Evolutionary conservation across 306 rosid species (phyloP), one percentile per base, ranked within the genome.

Genomic region (Lathyrus oleraceus): DNA sequence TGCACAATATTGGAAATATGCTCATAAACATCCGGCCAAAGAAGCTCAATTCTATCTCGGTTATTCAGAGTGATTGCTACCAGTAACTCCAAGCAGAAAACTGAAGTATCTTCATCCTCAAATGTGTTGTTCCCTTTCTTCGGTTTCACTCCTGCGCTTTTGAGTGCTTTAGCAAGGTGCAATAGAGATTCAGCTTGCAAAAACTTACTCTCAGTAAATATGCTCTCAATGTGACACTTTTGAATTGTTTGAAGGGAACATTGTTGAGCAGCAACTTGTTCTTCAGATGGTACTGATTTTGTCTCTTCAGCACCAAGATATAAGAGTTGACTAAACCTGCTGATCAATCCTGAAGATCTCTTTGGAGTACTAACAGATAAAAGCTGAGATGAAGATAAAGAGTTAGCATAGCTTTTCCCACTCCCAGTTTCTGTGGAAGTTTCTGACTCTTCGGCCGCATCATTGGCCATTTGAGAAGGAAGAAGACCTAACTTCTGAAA

Each of bases 21-120:
- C 83, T 94, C 99, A 79, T 88, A 94, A 54, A 94, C 92, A 69
- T 86, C 85, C 78, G 84, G 95, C 99, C 99, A 94, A 27, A 94
- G 88, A 79, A 91, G 95, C 75, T 76, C 92, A 70, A 94, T 91
- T 77, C 99, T 86, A 69, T 94, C 99, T 81, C 99, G 81, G 78
- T 94, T 94, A 81, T 89, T 94, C 73, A 94, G 81, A 61, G 99
- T 94, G 66, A 89, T 81, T 48, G 96, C 91, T 68, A 91, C 86
- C 70, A 94, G 84, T 76, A 94, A 81, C 79, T 89, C 97, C 84
- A 94, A 79, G 60, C 97, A 94, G 83, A 94, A 89, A 78, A 94
- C 95, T 36, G 87, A 85, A 48, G 92, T 84, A 81, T 88, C 95
- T 78, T 90, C 99, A 71, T 87, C 97, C 83, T 88, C 99, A 27